Evolutionary conservation across 495 filamentous ascomycete genomes (phyloP).

Genomic region (Bombardia bombarda): DNA sequence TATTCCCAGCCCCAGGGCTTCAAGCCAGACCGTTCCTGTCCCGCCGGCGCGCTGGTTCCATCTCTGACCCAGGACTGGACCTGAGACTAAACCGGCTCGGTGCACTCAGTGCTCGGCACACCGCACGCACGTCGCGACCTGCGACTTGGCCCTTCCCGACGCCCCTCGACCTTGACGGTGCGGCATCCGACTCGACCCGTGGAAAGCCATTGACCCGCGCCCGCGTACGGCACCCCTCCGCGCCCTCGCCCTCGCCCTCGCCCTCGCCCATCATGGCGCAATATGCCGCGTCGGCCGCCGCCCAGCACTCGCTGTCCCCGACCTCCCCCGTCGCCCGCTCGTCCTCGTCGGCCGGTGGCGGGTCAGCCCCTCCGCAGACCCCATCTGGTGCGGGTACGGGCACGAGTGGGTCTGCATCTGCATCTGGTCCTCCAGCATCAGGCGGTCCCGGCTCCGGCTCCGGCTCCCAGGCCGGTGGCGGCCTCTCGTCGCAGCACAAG

Average conservation of each 20-base stretch:
- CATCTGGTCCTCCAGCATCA: background rate
- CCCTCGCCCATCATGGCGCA: constrained; percentile 20
- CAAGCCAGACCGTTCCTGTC: constrained; percentile 1
- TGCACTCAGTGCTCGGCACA: background rate
- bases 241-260: background rate
- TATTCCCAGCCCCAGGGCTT: background rate
- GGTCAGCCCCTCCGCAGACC: constrained; percentile 10
- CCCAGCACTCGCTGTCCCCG: constrained; percentile 21
- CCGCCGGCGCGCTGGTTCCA: background rate
- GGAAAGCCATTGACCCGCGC: constrained; percentile 17
- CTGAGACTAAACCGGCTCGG: background rate
- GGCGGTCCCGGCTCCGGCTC: constrained; percentile 1
- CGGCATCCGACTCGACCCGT: constrained; percentile 26
- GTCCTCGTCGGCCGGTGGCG: constrained; percentile 14
- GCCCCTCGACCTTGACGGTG: background rate
- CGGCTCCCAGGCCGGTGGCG: background rate
- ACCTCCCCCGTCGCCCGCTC: constrained; percentile 19
- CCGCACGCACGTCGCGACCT: constrained; percentile 9
- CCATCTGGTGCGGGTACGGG: constrained; percentile 7
- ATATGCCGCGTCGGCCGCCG: constrained; percentile 17
- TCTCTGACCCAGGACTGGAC: too few relatives aligned
- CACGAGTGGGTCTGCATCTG: constrained; percentile 3
- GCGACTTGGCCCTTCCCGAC: constrained; percentile 7
- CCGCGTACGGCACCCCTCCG: background rate
- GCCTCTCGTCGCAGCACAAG: constrained; percentile 46